Percentiles rank a stretch among this genome's conserved stretches.
These are phyloP conservation scores for Phialophora verrucosa DNA, from an alignment of 2,329 filamentous ascomycete genomes.

Conservation along the genomic window DNA sequence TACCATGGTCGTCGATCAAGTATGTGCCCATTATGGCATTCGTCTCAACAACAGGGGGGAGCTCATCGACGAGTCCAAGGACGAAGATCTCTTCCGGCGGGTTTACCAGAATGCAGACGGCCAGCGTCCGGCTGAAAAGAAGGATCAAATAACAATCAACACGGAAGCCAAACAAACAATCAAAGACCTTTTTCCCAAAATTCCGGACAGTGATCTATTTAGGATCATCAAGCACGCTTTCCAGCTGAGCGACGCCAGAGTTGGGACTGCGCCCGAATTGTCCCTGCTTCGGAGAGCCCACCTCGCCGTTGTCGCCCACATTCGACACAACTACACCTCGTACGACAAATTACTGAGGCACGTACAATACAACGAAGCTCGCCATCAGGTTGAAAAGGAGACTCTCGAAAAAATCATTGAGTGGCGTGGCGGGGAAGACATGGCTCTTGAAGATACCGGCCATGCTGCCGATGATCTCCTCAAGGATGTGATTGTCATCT, in stretches of 20 bases:
- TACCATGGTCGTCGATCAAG: conserved; percentile 62
- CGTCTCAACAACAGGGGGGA: conserved; percentile 55
- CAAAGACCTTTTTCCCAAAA: conserved; percentile 67
- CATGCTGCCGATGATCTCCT: conserved; percentile 66
- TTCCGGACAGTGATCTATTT: conserved; percentile 63
- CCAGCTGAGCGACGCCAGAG: conserved; percentile 62
- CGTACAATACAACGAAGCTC: conserved; percentile 60
- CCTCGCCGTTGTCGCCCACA: conserved; percentile 66
- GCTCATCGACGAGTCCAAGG: conserved; percentile 45
- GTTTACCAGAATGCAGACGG: conserved; percentile 36
- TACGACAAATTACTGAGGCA: conserved; percentile 64
- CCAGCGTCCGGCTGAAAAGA: conserved; percentile 32
- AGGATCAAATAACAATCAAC: conserved; percentile 54
- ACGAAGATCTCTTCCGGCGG: conserved; percentile 35
- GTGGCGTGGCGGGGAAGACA: conserved; percentile 67
- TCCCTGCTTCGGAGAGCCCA: conserved; percentile 64
- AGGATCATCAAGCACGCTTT: conserved; percentile 66
- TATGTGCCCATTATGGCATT: conserved; percentile 57
- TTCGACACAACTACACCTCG: conserved; percentile 66
- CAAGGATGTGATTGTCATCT: conserved; percentile 68
- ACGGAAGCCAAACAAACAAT: conserved; percentile 65
- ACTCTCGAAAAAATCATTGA: conserved; percentile 64
- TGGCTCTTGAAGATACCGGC: conserved; percentile 55
- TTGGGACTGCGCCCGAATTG: conserved; percentile 62
- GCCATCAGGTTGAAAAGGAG: conserved; percentile 60